Percentiles rank a stretch among this genome's conserved stretches.
Evolutionary conservation across 768 basidiomycete species (phyloP).

Genomic region (Pluteus cervinus): DNA sequence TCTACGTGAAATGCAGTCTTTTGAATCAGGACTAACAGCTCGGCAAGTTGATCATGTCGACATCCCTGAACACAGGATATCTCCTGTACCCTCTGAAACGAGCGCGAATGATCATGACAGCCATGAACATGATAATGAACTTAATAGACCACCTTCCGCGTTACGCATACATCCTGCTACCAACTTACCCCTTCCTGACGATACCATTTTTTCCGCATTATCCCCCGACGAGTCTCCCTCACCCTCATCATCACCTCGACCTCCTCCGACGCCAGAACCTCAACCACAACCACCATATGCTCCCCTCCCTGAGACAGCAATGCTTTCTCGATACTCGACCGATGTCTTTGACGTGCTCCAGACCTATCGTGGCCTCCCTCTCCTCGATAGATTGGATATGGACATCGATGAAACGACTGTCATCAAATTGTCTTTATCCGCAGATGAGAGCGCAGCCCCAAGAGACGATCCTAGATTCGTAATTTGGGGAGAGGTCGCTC

Average conservation of each 20-base stretch:
- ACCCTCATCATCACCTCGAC: too few relatives aligned
- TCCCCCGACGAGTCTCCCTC: too few relatives aligned
- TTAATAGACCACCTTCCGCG: too few relatives aligned
- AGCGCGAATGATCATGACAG: constrained; percentile 11
- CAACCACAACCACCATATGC: constrained; percentile 16
- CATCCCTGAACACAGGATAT: too few relatives aligned
- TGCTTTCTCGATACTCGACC: constrained; percentile 61
- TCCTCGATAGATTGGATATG: constrained; percentile 51
- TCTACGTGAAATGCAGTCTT: constrained; percentile 83
- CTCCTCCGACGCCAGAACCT: constrained; percentile 6
- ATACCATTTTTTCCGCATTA: too few relatives aligned
- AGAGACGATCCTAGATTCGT: constrained; percentile 88
- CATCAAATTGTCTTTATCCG: constrained; percentile 62
- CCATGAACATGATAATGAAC: too few relatives aligned
- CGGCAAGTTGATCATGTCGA: constrained; percentile 41
- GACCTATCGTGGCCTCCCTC: constrained; percentile 71
- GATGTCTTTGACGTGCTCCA: constrained; percentile 80
- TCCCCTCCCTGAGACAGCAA: constrained; percentile 39
- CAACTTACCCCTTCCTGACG: too few relatives aligned
- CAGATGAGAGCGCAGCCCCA: constrained; percentile 65
- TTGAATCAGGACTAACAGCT: constrained; percentile 78
- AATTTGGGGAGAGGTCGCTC: constrained; percentile 68
- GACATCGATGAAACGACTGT: constrained; percentile 49
- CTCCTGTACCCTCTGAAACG: constrained; percentile 11
- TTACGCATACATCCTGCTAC: too few relatives aligned